Conservation (phyloP, 306 rosid species). For the Myrica gale region DNA sequence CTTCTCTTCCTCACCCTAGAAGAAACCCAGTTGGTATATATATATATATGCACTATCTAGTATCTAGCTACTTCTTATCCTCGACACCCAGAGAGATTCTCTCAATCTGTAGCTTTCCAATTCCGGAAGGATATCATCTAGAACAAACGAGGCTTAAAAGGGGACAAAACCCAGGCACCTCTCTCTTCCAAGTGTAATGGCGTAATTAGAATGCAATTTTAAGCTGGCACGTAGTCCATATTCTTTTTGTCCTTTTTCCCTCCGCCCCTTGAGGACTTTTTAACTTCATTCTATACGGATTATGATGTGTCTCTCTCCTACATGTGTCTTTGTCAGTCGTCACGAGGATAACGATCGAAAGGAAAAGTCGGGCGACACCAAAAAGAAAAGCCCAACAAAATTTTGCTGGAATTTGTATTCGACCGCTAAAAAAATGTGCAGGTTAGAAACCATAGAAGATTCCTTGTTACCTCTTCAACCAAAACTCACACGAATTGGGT, state of each 20-base stretch:
- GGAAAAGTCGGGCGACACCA: conserved; percentile 6
- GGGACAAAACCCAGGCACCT: background rate
- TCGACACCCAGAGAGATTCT: conserved; percentile 23
- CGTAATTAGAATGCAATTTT: conserved; percentile 17
- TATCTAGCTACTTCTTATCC: conserved; percentile 11
- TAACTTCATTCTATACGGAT: conserved; percentile 8
- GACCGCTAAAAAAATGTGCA: background rate
- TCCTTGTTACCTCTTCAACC: background rate
- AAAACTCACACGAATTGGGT: background rate
- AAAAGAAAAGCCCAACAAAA: background rate
- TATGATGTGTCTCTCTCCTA: background rate
- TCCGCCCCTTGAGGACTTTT: conserved; percentile 23
- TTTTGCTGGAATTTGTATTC: background rate
- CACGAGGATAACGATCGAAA: conserved; percentile 18
- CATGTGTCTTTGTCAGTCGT: background rate
- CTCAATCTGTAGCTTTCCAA: background rate
- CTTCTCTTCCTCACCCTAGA: conserved; percentile 7
- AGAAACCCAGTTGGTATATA: conserved; percentile 8
- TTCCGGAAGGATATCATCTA: background rate
- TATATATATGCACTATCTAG: background rate
- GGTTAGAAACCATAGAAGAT: background rate
- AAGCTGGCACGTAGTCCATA: conserved; percentile 40
- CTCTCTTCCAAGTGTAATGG: conserved; percentile 31
- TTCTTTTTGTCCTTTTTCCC: conserved; percentile 23
- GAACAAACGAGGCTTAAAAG: conserved; percentile 7